These are phyloP conservation scores for Plectosphaerella sp. DNA, from an alignment of 2,329 filamentous ascomycete species.

Conservation along the genomic window DNA sequence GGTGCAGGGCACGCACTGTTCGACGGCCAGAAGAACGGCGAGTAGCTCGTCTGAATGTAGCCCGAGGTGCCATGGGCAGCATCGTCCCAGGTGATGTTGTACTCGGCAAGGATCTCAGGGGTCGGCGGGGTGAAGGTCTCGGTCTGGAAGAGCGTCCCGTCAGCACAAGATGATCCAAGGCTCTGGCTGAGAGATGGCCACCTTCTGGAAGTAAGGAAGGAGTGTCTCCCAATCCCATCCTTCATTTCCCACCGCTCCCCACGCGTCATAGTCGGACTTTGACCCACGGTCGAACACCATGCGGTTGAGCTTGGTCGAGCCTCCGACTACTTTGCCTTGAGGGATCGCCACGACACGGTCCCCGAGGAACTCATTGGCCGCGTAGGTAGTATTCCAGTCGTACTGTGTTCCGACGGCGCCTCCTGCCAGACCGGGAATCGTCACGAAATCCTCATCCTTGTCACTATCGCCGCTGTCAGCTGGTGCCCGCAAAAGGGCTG, in stretches of 20 bases:
- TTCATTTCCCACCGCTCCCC: constrained; percentile 29
- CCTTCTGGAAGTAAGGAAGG: constrained; percentile 25
- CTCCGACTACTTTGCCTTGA: constrained; percentile 19
- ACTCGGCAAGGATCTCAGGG: constrained; percentile 15
- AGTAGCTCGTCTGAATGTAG: constrained; percentile 21
- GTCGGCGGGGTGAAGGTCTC: constrained; percentile 17
- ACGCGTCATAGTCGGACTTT: constrained; percentile 24
- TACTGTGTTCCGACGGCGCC: constrained; percentile 16
- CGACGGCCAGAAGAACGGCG: constrained; percentile 24
- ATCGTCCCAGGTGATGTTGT: constrained; percentile 19
- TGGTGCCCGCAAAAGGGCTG: too few species aligned
- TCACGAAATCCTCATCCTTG: constrained; percentile 16
- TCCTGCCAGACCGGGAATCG: constrained; percentile 19
- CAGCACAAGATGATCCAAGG: too few species aligned
- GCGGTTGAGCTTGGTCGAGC: constrained; percentile 23
- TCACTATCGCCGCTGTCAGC: constrained; percentile 1
- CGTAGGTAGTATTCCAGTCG: constrained; percentile 27
- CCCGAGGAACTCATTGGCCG: not conserved
- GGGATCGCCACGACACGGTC: not conserved
- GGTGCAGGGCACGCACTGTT: constrained; percentile 12
- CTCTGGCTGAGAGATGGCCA: constrained; percentile 1
- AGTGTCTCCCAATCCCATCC: constrained; percentile 32
- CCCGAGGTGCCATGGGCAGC: constrained; percentile 19
- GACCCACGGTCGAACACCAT: constrained; percentile 25
- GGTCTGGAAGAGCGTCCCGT: not conserved